Percentiles rank a stretch among this genome's conserved stretches.
Evolutionary conservation across 352 stramenopile genomes (phyloP).

Genomic region (Pelagophyceae sp.): DNA sequence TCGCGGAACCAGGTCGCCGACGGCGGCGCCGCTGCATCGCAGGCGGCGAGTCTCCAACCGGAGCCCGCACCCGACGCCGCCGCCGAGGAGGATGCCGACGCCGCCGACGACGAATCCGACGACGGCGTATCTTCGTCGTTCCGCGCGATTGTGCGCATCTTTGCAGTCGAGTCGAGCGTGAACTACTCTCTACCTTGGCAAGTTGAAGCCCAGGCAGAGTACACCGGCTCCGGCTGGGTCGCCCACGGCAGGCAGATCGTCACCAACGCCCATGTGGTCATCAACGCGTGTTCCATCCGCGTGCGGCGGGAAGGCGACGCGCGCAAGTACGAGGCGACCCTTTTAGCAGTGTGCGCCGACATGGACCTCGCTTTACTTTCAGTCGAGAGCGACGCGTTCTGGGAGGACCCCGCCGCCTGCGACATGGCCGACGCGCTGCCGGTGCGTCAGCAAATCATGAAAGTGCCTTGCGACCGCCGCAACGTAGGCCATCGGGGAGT

Average conservation of each 20-base stretch:
- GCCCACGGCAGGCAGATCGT: slow-evolving; percentile 29
- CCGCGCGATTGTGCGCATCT: not conserved
- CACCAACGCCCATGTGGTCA: slow-evolving; percentile 35
- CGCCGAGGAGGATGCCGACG: too few species aligned
- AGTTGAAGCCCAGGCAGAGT: slow-evolving; percentile 32
- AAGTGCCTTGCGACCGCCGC: too few species aligned
- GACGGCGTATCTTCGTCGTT: too few species aligned
- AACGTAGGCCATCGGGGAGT: slow-evolving; percentile 34
- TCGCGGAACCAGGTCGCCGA: too few species aligned
- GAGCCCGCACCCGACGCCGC: too few species aligned
- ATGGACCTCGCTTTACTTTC: slow-evolving; percentile 37
- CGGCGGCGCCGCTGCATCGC: too few species aligned
- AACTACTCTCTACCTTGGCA: slow-evolving; percentile 43
- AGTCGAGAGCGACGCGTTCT: slow-evolving; percentile 23
- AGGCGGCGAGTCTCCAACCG: too few species aligned
- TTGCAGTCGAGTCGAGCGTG: not conserved
- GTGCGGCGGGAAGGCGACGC: slow-evolving; percentile 28
- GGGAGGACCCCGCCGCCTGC: slow-evolving; percentile 16
- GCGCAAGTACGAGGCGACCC: slow-evolving; percentile 27
- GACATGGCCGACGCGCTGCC: slow-evolving; percentile 31
- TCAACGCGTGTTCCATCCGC: slow-evolving; percentile 28
- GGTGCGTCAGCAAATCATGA: slow-evolving; percentile 39
- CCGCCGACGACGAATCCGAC: too few species aligned
- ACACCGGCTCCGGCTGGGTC: slow-evolving; percentile 36
- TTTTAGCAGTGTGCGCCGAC: slow-evolving; percentile 32